Conservation (phyloP, 768 basidiomycete species). For the Leccinum subgranulosum region DNA sequence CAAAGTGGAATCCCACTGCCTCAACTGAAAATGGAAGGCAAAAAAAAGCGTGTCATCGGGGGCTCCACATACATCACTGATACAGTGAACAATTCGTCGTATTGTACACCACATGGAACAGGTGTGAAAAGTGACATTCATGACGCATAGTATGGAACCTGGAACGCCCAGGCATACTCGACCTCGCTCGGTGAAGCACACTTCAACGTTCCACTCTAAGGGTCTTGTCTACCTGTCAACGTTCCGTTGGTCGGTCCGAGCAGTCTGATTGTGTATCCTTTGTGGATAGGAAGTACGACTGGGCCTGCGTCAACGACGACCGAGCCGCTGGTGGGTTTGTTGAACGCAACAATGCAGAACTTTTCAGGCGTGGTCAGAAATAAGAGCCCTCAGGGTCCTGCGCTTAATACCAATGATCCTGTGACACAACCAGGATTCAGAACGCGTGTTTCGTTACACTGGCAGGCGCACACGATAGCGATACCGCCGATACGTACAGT, state of each 20-base stretch:
- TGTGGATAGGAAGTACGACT: slow-evolving; percentile 40
- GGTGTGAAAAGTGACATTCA: not conserved
- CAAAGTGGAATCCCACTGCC: not conserved
- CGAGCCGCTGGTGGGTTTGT: slow-evolving; percentile 31
- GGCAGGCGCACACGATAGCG: not conserved
- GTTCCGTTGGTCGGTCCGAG: slow-evolving; percentile 30
- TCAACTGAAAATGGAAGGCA: not conserved
- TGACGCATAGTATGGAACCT: slow-evolving; percentile 28
- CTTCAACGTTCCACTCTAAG: slow-evolving; percentile 34
- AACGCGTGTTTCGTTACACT: not conserved
- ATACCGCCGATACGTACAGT: slow-evolving; percentile 36
- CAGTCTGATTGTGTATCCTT: slow-evolving; percentile 42
- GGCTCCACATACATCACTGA: not conserved
- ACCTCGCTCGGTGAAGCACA: slow-evolving; percentile 19
- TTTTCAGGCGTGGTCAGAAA: slow-evolving; percentile 50
- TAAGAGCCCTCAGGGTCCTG: slow-evolving; percentile 34
- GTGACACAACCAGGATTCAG: not conserved
- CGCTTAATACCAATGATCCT: slow-evolving; percentile 50
- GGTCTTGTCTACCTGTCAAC: not conserved
- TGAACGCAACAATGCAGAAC: slow-evolving; percentile 49
- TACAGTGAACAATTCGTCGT: not conserved
- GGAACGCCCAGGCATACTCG: slow-evolving; percentile 41
- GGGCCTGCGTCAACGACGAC: slow-evolving; percentile 35
- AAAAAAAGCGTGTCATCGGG: not conserved
- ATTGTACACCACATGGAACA: not conserved